Conservation (phyloP, 2,329 filamentous ascomycete species). For the Tolypocladium sp. region DNA sequence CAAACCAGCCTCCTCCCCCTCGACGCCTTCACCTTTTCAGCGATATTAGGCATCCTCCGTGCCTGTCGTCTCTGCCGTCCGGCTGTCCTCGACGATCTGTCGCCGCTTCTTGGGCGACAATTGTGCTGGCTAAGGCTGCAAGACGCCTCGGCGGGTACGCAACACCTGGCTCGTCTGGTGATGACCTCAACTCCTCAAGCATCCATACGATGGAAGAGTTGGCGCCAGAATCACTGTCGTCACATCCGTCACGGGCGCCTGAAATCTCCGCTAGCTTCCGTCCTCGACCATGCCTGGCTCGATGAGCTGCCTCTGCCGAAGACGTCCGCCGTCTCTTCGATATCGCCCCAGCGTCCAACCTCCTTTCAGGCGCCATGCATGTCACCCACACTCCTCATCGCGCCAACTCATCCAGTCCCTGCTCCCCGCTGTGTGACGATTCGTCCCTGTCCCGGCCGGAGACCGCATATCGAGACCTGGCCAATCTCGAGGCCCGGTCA, state of each 20-base stretch:
- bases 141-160: neutral
- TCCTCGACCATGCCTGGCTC: neutral
- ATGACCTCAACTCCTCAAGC: neutral
- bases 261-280: neutral
- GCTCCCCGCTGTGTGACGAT: conserved; percentile 15
- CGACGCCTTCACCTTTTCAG: neutral
- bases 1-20: neutral
- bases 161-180: neutral
- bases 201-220: neutral
- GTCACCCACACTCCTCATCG: conserved; percentile 12
- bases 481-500: conserved; percentile 46
- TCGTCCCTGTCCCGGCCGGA: conserved; percentile 12
- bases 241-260: too few species aligned
- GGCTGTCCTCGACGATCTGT: neutral
- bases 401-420: conserved; percentile 11
- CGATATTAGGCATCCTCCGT: neutral
- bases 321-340: neutral
- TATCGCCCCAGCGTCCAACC: neutral
- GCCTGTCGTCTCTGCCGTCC: neutral
- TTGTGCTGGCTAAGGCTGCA: neutral
- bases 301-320: neutral
- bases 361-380: conserved; percentile 6
- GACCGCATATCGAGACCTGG: conserved; percentile 20
- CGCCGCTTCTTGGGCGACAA: neutral
- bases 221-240: neutral